Evolutionary conservation across 2,329 filamentous ascomycete genomes (phyloP).

Genomic region (Diaporthe australafricana): DNA sequence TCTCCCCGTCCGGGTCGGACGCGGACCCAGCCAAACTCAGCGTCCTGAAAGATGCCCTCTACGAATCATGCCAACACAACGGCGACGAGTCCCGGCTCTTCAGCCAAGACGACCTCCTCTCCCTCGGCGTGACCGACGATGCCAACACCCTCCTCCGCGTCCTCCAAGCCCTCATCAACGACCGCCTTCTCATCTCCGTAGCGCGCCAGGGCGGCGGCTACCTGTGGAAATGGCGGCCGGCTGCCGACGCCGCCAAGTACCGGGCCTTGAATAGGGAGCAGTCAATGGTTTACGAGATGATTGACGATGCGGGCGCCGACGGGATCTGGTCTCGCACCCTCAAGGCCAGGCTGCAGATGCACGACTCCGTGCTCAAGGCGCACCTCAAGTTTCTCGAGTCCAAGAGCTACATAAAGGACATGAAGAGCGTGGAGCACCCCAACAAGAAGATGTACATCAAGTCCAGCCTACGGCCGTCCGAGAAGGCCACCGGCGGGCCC

Average conservation of each 20-base stretch:
- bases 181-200: conserved; percentile 68
- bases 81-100: conserved; percentile 35
- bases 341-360: conserved; percentile 82
- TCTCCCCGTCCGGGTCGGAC: conserved; percentile 34
- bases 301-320: conserved; percentile 85
- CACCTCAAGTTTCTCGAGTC: conserved; percentile 85
- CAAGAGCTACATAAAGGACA: conserved; percentile 85
- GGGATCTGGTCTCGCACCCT: conserved; percentile 94
- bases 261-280: conserved; percentile 73
- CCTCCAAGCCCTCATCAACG: conserved; percentile 68
- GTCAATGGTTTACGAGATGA: conserved; percentile 86
- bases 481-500: conserved; percentile 90
- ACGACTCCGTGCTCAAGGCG: conserved; percentile 84
- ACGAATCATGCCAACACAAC: conserved; percentile 57
- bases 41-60: conserved; percentile 67
- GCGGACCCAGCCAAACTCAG: conserved; percentile 54
- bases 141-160: conserved; percentile 65
- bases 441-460: conserved; percentile 98
- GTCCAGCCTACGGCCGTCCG: conserved; percentile 82
- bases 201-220: conserved; percentile 55
- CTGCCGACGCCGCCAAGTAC: conserved; percentile 72
- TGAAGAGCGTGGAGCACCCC: conserved; percentile 92
- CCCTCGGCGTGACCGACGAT: conserved; percentile 60
- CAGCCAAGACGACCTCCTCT: conserved; percentile 37
- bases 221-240: conserved; percentile 69